phyloP scores from a whole-genome alignment of 1,284 basidiomycete species.

The Sphaerobolus stellatus region DNA sequence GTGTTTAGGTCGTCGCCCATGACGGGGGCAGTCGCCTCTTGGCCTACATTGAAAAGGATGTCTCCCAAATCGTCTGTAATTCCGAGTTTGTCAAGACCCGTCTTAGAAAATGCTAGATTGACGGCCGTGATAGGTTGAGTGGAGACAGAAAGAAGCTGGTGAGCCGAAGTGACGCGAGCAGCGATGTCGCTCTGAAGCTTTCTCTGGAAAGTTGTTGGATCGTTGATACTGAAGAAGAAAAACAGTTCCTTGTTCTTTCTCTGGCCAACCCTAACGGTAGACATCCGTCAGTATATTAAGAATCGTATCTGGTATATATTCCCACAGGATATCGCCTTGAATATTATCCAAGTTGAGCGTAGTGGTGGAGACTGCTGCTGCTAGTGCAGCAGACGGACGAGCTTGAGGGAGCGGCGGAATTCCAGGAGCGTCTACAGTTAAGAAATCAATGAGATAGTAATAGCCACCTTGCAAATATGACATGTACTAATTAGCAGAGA shows the following conservation, averaged over 20 bases:
- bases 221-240: slow-evolving; percentile 33
- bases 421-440: slow-evolving; percentile 4
- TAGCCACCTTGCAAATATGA: too few species aligned
- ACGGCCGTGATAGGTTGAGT: slow-evolving; percentile 28
- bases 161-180: slow-evolving; percentile 17
- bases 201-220: slow-evolving; percentile 29
- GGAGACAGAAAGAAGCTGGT: slow-evolving; percentile 21
- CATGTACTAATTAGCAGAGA: too few species aligned
- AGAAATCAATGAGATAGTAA: too few species aligned
- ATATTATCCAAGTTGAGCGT: slow-evolving; percentile 15
- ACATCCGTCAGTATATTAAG: neutral
- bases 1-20: slow-evolving; percentile 26
- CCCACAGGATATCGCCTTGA: slow-evolving; percentile 21
- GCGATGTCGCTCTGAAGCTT: neutral
- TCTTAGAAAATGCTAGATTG: slow-evolving; percentile 36
- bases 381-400: neutral
- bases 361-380: neutral
- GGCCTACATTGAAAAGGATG: slow-evolving; percentile 30
- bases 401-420: slow-evolving; percentile 7
- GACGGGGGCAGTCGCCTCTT: slow-evolving; percentile 26
- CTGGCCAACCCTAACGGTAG: slow-evolving; percentile 27
- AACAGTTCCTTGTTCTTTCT: slow-evolving; percentile 33
- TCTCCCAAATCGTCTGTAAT: slow-evolving; percentile 37
- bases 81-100: slow-evolving; percentile 33
- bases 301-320: neutral